Conservation (phyloP, 75 land plant species). For the Pseudotsuga menziesii region DNA sequence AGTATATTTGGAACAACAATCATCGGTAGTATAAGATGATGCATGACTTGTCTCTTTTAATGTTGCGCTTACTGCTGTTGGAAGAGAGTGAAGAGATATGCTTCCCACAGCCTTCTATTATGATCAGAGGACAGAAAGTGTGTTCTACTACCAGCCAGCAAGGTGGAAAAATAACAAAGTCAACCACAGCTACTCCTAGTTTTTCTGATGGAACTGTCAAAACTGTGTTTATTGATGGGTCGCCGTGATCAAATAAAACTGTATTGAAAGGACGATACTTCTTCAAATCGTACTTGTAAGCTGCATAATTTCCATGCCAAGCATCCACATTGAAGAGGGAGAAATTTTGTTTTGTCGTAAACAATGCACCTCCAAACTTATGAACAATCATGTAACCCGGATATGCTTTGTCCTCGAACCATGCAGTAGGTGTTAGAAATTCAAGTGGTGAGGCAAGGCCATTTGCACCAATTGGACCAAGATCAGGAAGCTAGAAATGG, state of each 20-base stretch:
- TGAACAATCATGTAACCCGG: slow-evolving; percentile 74
- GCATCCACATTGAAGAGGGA: slow-evolving; percentile 99
- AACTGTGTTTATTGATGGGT: slow-evolving; percentile 97
- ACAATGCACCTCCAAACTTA: slow-evolving; percentile 89
- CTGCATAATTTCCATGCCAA: slow-evolving; percentile 98
- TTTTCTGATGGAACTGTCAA: slow-evolving; percentile 92
- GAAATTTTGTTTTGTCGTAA: slow-evolving; percentile 83
- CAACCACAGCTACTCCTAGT: slow-evolving; percentile 92
- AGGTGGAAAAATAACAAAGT: slow-evolving; percentile 96
- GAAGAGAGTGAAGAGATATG: no score
- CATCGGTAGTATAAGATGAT: no score
- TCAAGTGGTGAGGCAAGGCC: slow-evolving; percentile 89
- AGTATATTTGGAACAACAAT: no score
- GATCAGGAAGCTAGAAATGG: slow-evolving; percentile 96
- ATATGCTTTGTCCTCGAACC: slow-evolving; percentile 61
- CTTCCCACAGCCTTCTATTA: no score
- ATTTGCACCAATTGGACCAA: slow-evolving; percentile 98
- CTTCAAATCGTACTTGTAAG: slow-evolving; percentile 92
- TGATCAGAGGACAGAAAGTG: slow-evolving; percentile 97
- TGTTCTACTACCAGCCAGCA: slow-evolving; percentile 95
- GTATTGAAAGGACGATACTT: slow-evolving; percentile 95
- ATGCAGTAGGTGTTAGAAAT: slow-evolving; percentile 77
- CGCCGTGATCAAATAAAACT: slow-evolving; percentile 90
- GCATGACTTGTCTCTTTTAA: no score
- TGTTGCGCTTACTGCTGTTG: no score